Conservation (phyloP, 2,329 filamentous ascomycete genomes). For the Stachybotrys chlorohalonatus region DNA sequence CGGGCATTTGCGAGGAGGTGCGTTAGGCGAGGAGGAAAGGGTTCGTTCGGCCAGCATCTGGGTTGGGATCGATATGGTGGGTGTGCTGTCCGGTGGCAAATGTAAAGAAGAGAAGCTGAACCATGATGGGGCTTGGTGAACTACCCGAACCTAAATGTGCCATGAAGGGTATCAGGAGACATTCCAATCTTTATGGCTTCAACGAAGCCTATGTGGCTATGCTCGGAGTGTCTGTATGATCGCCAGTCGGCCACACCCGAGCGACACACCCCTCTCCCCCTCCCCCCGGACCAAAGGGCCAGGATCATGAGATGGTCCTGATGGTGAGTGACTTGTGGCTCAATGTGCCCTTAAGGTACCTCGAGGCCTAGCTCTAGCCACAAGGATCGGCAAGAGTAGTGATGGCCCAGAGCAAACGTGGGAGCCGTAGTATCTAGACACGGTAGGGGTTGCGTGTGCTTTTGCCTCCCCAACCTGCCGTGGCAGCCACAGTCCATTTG, state of each 20-base stretch:
- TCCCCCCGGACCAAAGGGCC: not conserved
- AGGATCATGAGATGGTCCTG: conserved; percentile 1
- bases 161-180: not conserved
- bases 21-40: not conserved
- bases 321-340: conserved; percentile 17
- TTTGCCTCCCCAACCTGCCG: not conserved
- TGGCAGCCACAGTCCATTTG: not conserved
- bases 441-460: not conserved
- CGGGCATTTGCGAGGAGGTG: not conserved
- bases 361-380: not conserved
- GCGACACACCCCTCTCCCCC: not conserved
- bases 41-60: too few species aligned
- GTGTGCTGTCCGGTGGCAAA: too few species aligned
- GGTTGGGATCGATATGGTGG: too few species aligned
- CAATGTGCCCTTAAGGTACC: conserved; percentile 1
- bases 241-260: not conserved
- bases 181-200: not conserved
- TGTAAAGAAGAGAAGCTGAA: too few species aligned
- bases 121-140: too few species aligned
- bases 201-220: not conserved
- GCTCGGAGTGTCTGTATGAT: not conserved
- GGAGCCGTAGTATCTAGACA: not conserved
- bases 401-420: not conserved
- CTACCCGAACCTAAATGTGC: not conserved
- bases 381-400: not conserved